Evolutionary conservation across 768 basidiomycete species (phyloP).

Genomic region (Strobilomyces dryophilus): DNA sequence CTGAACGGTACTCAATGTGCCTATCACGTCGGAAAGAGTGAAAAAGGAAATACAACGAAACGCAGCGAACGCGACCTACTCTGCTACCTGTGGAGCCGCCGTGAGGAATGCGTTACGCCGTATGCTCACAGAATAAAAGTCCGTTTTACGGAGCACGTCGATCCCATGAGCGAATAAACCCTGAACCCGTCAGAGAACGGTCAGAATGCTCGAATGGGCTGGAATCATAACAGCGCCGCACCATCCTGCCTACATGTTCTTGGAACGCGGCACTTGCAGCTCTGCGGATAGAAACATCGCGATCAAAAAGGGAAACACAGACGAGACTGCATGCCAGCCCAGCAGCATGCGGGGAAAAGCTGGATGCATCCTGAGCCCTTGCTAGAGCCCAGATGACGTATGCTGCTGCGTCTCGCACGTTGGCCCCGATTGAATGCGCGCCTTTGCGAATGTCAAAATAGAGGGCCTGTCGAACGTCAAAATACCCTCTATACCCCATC

Average conservation of each 20-base stretch:
- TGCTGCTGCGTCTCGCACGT: slow-evolving; percentile 89
- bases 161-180: slow-evolving; percentile 91
- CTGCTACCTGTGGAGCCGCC: slow-evolving; percentile 83
- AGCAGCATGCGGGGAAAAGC: slow-evolving; percentile 57
- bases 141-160: slow-evolving; percentile 84
- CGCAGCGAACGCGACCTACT: slow-evolving; percentile 47
- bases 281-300: slow-evolving; percentile 90
- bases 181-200: slow-evolving; percentile 40
- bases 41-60: slow-evolving; percentile 4
- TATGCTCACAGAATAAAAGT: slow-evolving; percentile 92
- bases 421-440: slow-evolving; percentile 90
- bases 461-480: slow-evolving; percentile 55
- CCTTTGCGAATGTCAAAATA: slow-evolving; percentile 91
- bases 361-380: slow-evolving; percentile 59
- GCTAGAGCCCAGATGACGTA: slow-evolving; percentile 96
- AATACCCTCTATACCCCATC: slow-evolving; percentile 9
- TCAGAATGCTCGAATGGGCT: slow-evolving; percentile 10
- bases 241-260: slow-evolving; percentile 92
- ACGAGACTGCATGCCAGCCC: slow-evolving; percentile 68
- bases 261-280: slow-evolving; percentile 98
- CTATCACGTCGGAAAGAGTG: slow-evolving; percentile 37
- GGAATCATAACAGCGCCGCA: slow-evolving; percentile 35
- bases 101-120: slow-evolving; percentile 79
- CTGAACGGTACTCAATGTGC: slow-evolving; percentile 68
- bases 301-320: slow-evolving; percentile 83